Evolutionary conservation across 23 red algal species (phyloP), one percentile per base, ranked within the genome.

Genomic region (Gracilaria gracilis): DNA sequence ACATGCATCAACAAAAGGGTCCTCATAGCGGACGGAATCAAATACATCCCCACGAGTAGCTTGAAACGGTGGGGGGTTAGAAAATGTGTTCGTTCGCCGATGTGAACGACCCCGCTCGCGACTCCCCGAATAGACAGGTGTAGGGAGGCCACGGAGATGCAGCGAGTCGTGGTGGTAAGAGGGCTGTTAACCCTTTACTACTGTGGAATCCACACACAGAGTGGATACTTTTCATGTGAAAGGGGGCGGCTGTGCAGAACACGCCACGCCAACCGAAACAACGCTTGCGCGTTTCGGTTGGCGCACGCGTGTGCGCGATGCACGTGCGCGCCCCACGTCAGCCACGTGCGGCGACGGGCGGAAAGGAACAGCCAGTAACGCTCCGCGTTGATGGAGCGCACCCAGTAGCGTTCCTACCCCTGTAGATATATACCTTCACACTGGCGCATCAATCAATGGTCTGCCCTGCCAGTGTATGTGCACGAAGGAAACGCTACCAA

Each of bases 1-100:
- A 7, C 72, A 42, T 20, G 72, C 72, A 29, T 77, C 72, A 31
- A 33, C 72, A 31, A 77, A 77, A 14, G 72, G 72, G 72, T 77
- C 72, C 11, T 77, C 72, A 50, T 51, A 51, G 12, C 23, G 23
- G 3, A 12, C 40, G 0, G 42, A 25, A 77, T 46, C 38, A 33
- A 77, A 77, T 9, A 31, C 40, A 31, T 77, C 72, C 15, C 50
- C 7, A 69, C 32, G 64, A 6, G 28, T 17, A 3, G 59, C 13
- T 38, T 69, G 32, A 69, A 38, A 38, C 1, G 64, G 64, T 37
- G 12, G 38, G 5, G 64, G 64, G 2, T 15, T 37, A 2, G 64
- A 69, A 69, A 69, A 69, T 9, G 28, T 19, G 20, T 69, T 69
- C 29, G 27, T 12, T 19, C 16, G 9, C 14, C 32, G 64, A 2